Evolutionary conservation across 495 filamentous ascomycete species (phyloP).

Genomic region (Cryomyces minteri): DNA sequence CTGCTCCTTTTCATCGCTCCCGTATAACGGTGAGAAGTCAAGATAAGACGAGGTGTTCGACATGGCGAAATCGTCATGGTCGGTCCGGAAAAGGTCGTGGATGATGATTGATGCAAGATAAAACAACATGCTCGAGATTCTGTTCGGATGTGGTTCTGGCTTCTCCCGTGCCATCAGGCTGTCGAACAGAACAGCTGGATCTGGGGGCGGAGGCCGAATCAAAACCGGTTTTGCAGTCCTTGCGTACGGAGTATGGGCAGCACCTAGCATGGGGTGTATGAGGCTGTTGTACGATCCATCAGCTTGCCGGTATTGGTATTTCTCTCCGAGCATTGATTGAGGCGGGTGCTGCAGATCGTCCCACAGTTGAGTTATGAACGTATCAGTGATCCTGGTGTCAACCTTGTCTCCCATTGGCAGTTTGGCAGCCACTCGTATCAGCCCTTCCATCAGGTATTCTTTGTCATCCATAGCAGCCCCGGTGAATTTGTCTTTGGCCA

Average conservation of each 20-base stretch:
- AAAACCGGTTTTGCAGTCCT: constrained; percentile 48
- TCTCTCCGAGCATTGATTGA: constrained; percentile 31
- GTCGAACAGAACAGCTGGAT: constrained; percentile 65
- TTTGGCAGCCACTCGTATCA: constrained; percentile 18
- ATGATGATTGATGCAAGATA: constrained; percentile 84
- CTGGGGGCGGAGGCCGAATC: constrained; percentile 46
- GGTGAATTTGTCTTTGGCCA: neutral
- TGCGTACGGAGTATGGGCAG: constrained; percentile 46
- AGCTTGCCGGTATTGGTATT: constrained; percentile 43
- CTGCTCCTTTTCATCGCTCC: constrained; percentile 61
- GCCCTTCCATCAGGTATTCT: constrained; percentile 35
- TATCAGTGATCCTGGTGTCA: constrained; percentile 33
- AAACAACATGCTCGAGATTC: constrained; percentile 75
- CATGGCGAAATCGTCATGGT: constrained; percentile 33
- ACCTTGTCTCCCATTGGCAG: constrained; percentile 35
- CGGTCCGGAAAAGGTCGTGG: constrained; percentile 53
- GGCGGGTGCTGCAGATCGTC: constrained; percentile 52
- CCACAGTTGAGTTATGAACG: constrained; percentile 46
- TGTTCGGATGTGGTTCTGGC: constrained; percentile 51
- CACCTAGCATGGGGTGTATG: constrained; percentile 46
- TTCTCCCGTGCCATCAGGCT: constrained; percentile 43
- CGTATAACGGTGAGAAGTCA: constrained; percentile 73
- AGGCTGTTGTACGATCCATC: constrained; percentile 55
- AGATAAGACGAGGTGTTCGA: constrained; percentile 70
- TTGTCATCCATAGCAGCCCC: constrained; percentile 18